Base-by-base conservation (phyloP, 768 basidiomycete genomes). In the Phlebiopsis gigantea region DNA sequence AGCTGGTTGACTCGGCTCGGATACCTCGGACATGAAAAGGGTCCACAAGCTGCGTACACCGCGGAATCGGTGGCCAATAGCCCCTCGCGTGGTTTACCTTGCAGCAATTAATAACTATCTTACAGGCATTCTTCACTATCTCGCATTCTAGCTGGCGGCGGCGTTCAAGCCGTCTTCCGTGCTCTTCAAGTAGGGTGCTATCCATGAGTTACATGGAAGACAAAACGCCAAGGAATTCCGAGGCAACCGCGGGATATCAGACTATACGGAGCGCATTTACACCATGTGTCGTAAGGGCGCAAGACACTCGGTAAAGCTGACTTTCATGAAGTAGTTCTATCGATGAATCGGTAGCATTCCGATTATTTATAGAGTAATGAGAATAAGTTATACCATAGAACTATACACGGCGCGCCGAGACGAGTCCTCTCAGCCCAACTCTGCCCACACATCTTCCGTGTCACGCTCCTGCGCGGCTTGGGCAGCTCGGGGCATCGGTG, bases 361-460 rank as follows among this genome's bases (percentile, higher is more conserved):
- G n/a, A n/a, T n/a, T n/a, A n/a, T n/a, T n/a, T 19, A 17, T 22
- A 49, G 19, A 25, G 21, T 4, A 24, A 24, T 29, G 51, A 44
- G 28, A 43, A 48, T 47, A 47, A 57, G 7, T 45, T 49, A 31
- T 39, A 31, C 42, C 26, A 24, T 22, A 39, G 34, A 17, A 48
- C 19, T 15, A 47, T 47, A 24, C 22, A 15, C 6, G 22, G 24
- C 15, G 17, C 26, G 10, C n/a, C 6, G 12, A 51, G 30, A 29
- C 25, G 4, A 30, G 12, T 19, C n/a, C 22, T 5, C 9, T 66
- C 57, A 73, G 28, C 70, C 72, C 15, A 72, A 26, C 65, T 81
- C 81, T 2, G 87, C 87, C 88, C 88, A 90, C 45, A 85, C 74
- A 61, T 90, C 88, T 63, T 83, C 81, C 4, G 71, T 69, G 61